Conservation (phyloP, 345 rosid species). For the Gossypium mustelinum region DNA sequence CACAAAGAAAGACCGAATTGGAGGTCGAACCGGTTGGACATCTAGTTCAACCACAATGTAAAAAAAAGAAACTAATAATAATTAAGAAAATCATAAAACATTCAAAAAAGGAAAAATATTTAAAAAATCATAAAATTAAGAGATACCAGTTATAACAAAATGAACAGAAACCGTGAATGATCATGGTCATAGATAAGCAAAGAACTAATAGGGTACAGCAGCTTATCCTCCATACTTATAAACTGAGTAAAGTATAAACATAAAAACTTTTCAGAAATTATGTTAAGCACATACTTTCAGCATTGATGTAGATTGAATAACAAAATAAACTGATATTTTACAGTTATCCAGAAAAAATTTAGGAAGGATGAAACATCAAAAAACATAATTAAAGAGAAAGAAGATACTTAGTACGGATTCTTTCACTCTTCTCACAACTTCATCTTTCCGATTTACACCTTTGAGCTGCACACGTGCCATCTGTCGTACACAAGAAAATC, state of each 20-base stretch:
- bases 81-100: too few species aligned
- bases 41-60: too few species aligned
- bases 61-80: too few species aligned
- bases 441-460: constrained; percentile 55
- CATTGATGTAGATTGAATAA: not conserved
- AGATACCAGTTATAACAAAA: too few species aligned
- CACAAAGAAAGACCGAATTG: not conserved
- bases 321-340: not conserved
- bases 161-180: too few species aligned
- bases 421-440: constrained; percentile 64
- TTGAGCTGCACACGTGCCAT: constrained; percentile 60
- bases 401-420: constrained; percentile 64
- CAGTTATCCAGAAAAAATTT: not conserved
- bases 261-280: not conserved
- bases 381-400: constrained; percentile 7
- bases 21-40: not conserved
- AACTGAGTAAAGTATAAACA: not conserved
- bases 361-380: not conserved
- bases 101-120: too few species aligned
- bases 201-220: not conserved
- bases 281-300: not conserved
- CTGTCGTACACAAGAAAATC: constrained; percentile 34
- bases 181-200: not conserved
- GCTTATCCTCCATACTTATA: not conserved
- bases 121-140: too few species aligned